These are phyloP conservation scores for Phaeosphaeriaceae sp. DNA, from an alignment of 2,329 filamentous ascomycete genomes.

Conservation along the genomic window DNA sequence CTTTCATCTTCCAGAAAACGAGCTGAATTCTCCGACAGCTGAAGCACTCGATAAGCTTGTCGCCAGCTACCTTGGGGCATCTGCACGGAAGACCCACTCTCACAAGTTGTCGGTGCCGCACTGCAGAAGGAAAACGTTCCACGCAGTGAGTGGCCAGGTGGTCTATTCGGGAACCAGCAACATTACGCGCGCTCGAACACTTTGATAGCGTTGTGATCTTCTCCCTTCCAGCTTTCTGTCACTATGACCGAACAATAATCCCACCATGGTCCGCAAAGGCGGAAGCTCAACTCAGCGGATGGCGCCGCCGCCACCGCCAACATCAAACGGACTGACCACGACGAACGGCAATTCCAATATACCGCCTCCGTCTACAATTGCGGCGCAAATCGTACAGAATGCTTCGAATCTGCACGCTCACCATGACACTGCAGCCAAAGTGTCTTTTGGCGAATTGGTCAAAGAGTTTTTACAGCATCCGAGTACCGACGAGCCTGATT, in stretches of 20 bases:
- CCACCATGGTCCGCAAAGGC: conserved; percentile 52
- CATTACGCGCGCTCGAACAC: not conserved
- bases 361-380: conserved; percentile 76
- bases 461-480: conserved; percentile 64
- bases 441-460: conserved; percentile 78
- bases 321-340: conserved; percentile 21
- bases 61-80: not conserved
- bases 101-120: not conserved
- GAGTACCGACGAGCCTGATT: conserved; percentile 65
- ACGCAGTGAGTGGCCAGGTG: not conserved
- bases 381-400: conserved; percentile 85
- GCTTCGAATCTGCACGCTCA: conserved; percentile 71
- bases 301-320: conserved; percentile 26
- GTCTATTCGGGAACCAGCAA: not conserved
- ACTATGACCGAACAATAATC: conserved; percentile 35
- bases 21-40: not conserved
- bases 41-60: not conserved
- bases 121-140: not conserved
- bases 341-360: conserved; percentile 12
- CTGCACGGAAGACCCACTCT: not conserved
- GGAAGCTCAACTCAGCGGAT: conserved; percentile 40
- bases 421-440: conserved; percentile 69
- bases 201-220: not conserved
- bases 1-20: not conserved
- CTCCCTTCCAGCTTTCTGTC: conserved; percentile 4